Percentiles rank a stretch among this genome's conserved stretches.
Evolutionary conservation across 1,284 basidiomycete species (phyloP).

Genomic region (Ustilago tritici): DNA sequence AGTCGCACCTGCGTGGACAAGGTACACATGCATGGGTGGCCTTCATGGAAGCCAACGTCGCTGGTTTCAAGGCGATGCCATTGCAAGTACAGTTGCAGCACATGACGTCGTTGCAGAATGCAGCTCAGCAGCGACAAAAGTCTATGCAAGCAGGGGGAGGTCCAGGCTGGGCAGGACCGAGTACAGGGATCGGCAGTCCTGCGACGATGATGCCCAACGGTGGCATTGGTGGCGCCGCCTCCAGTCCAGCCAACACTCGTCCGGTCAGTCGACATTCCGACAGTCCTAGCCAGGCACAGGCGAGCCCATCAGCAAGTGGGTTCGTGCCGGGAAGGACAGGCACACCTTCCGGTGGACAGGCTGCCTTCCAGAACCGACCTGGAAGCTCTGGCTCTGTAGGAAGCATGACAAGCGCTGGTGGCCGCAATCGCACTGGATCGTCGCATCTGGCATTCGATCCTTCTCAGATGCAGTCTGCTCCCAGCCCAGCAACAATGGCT

Average conservation of each 20-base stretch:
- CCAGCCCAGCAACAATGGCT: slow-evolving; percentile 28
- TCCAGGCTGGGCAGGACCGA: slow-evolving; percentile 2
- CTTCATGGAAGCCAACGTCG: slow-evolving; percentile 53
- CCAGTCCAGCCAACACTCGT: slow-evolving; percentile 26
- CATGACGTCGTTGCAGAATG: slow-evolving; percentile 52
- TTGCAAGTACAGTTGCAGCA: slow-evolving; percentile 57
- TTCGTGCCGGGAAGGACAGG: slow-evolving; percentile 23
- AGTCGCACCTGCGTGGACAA: slow-evolving; percentile 52
- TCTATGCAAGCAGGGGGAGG: slow-evolving; percentile 9
- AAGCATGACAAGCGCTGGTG: slow-evolving; percentile 37
- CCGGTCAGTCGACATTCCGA: slow-evolving; percentile 32
- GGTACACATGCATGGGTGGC: slow-evolving; percentile 52
- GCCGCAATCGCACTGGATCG: slow-evolving; percentile 36
- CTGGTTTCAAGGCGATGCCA: slow-evolving; percentile 44
- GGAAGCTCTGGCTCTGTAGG: slow-evolving; percentile 45
- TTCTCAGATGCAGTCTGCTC: slow-evolving; percentile 37
- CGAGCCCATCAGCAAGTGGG: slow-evolving; percentile 26
- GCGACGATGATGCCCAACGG: slow-evolving; percentile 29
- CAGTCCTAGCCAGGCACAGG: slow-evolving; percentile 33
- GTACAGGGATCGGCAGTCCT: slow-evolving; percentile 19
- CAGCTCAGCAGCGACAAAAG: slow-evolving; percentile 44
- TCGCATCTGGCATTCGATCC: slow-evolving; percentile 32
- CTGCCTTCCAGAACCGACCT: slow-evolving; percentile 26
- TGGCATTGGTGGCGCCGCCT: slow-evolving; percentile 12
- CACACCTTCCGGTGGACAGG: slow-evolving; percentile 24